phyloP scores from a whole-genome alignment of 345 rosid species.

The Cardiospermum halicacabum region DNA sequence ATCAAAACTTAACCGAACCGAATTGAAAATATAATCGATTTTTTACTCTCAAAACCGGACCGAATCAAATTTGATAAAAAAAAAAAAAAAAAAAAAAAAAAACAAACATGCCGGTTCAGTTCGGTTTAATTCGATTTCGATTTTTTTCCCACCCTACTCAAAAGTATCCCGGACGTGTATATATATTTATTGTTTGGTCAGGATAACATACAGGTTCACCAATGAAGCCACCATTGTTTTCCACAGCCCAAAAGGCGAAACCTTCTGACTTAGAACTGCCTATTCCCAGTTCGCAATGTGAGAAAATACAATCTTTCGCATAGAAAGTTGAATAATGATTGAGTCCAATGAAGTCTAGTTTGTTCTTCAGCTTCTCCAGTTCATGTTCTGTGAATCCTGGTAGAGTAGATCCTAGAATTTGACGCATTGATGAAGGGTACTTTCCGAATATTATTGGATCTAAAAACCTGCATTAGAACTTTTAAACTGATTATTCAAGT shows the following conservation, averaged over 20 bases:
- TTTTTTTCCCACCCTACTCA: no score
- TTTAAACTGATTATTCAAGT: background rate
- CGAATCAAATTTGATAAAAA: no score
- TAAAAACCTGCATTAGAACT: conserved; percentile 20
- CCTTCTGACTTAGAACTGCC: conserved; percentile 7
- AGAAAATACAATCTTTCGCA: conserved; percentile 23
- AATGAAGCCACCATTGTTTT: conserved; percentile 14
- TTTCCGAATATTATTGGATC: conserved; percentile 29
- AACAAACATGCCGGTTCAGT: no score
- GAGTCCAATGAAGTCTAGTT: conserved; percentile 24
- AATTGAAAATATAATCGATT: no score
- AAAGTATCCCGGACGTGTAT: no score
- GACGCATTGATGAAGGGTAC: conserved; percentile 28
- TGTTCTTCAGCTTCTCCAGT: conserved; percentile 11
- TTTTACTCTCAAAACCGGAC: no score
- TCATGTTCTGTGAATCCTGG: conserved; percentile 23
- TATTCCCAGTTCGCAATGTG: conserved; percentile 8
- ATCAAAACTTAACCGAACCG: no score
- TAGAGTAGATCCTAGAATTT: conserved; percentile 23
- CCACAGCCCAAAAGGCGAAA: conserved; percentile 6
- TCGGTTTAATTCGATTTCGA: no score
- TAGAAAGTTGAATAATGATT: background rate
- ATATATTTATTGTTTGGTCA: no score
- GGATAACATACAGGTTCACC: no score
- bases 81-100: no score